Conservation (phyloP, 1,284 basidiomycete species). For the Puccinia polysora region DNA sequence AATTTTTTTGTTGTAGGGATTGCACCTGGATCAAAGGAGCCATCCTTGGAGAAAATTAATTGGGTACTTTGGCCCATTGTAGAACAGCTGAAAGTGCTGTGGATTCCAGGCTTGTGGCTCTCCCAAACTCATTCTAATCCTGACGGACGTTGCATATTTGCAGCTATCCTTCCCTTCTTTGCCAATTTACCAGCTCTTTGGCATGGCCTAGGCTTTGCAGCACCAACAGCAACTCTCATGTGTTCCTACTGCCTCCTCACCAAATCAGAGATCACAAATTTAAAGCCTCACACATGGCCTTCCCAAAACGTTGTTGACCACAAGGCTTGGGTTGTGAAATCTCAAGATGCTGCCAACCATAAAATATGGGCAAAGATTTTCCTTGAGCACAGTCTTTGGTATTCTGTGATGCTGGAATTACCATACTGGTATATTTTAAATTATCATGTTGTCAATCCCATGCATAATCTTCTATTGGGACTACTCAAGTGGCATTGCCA, state of each 20-base stretch:
- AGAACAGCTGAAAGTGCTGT: slow-evolving; percentile 50
- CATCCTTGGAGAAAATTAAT: slow-evolving; percentile 48
- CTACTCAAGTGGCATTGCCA: slow-evolving; percentile 3
- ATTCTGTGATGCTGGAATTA: slow-evolving; percentile 4
- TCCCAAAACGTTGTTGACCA: not conserved
- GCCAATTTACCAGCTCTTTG: slow-evolving; percentile 37
- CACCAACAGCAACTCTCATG: not conserved
- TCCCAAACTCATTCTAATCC: not conserved
- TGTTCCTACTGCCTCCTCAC: slow-evolving; percentile 26
- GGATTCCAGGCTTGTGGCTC: slow-evolving; percentile 49
- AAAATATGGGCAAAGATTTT: not conserved
- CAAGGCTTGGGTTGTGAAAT: not conserved
- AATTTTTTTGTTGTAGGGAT: slow-evolving; percentile 55
- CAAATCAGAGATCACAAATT: slow-evolving; percentile 6
- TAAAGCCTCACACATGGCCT: not conserved
- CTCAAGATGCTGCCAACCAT: not conserved
- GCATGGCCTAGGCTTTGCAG: slow-evolving; percentile 20
- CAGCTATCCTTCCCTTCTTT: not conserved
- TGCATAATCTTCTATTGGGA: slow-evolving; percentile 4
- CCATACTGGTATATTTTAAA: slow-evolving; percentile 7
- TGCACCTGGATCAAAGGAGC: slow-evolving; percentile 50
- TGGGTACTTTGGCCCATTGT: slow-evolving; percentile 51
- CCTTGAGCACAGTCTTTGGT: not conserved
- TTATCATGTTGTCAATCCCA: slow-evolving; percentile 13
- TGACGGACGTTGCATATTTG: not conserved